A percentile compares a stretch with the other conserved stretches of the same genome.
These are phyloP conservation scores for Tolypocladium inflatum DNA, from an alignment of 2,329 filamentous ascomycete genomes.

Conservation along the genomic window DNA sequence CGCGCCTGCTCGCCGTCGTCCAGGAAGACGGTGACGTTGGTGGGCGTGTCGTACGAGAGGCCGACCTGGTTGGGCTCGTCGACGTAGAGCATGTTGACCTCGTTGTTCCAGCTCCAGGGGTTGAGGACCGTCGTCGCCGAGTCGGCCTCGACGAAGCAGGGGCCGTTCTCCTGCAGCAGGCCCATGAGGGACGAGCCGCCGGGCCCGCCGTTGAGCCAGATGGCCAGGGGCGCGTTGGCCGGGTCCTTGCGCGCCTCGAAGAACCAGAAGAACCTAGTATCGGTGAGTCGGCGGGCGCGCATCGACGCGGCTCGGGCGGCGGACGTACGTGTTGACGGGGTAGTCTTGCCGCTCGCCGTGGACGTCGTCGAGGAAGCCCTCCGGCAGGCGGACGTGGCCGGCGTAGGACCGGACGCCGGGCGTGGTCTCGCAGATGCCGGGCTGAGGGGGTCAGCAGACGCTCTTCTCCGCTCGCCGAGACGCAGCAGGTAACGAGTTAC, in stretches of 20 bases:
- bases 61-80: slow-evolving; percentile 58
- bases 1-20: slow-evolving; percentile 40
- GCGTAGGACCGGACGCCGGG: slow-evolving; percentile 54
- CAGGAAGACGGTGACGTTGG: slow-evolving; percentile 50
- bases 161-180: slow-evolving; percentile 52
- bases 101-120: slow-evolving; percentile 54
- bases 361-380: slow-evolving; percentile 23
- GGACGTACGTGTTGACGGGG: slow-evolving; percentile 34
- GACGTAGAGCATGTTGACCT: slow-evolving; percentile 44
- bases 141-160: slow-evolving; percentile 36
- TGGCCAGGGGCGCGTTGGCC: slow-evolving; percentile 34
- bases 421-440: slow-evolving; percentile 46
- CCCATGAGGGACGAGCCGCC: slow-evolving; percentile 53
- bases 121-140: slow-evolving; percentile 43
- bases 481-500: too few relatives aligned
- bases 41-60: slow-evolving; percentile 55
- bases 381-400: slow-evolving; percentile 51
- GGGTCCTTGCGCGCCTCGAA: slow-evolving; percentile 33
- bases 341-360: slow-evolving; percentile 36
- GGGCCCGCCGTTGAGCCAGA: slow-evolving; percentile 60
- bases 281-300: not conserved
- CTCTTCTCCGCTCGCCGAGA: too few relatives aligned
- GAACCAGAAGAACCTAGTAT: slow-evolving; percentile 36
- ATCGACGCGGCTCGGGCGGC: not conserved
- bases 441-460: slow-evolving; percentile 24